These are phyloP conservation scores for Xerocomus nothofagi DNA, from an alignment of 1,284 basidiomycete species.

Conservation along the genomic window DNA sequence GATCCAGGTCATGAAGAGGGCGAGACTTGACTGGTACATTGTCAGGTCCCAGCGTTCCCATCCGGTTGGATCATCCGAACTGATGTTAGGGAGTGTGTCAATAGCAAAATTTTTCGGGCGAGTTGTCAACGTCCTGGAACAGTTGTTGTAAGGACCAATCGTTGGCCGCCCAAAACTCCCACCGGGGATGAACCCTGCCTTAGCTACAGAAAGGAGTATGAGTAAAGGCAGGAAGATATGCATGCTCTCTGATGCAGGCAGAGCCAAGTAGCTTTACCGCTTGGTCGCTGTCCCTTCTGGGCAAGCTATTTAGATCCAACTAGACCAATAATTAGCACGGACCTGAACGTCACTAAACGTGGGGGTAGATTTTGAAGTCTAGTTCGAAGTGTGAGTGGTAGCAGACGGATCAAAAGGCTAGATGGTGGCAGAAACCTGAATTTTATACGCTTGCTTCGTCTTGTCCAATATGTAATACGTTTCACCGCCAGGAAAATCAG, in stretches of 20 bases:
- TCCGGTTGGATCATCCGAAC: not conserved
- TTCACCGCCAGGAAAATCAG: too few relatives aligned
- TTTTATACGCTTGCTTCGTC: too few relatives aligned
- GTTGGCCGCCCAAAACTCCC: constrained; percentile 2
- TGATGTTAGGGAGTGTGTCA: constrained; percentile 16
- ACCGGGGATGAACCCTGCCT: not conserved
- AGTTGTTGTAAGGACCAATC: constrained; percentile 1
- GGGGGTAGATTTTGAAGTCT: too few relatives aligned
- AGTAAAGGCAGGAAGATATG: not conserved
- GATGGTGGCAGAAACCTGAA: too few relatives aligned
- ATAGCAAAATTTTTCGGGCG: constrained; percentile 7
- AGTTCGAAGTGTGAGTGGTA: too few relatives aligned
- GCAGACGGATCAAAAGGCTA: too few relatives aligned
- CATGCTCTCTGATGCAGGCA: not conserved
- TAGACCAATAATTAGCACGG: too few relatives aligned
- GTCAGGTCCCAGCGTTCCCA: constrained; percentile 16
- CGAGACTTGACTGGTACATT: constrained; percentile 8
- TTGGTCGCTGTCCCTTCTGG: too few relatives aligned
- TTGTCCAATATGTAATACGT: too few relatives aligned
- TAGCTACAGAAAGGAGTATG: not conserved
- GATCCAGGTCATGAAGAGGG: constrained; percentile 10
- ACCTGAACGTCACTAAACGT: too few relatives aligned
- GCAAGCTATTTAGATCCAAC: too few relatives aligned
- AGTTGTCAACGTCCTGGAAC: not conserved
- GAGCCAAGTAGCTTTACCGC: too few relatives aligned